These are phyloP conservation scores for Aspergillus conjunctus DNA, from an alignment of 495 filamentous ascomycete genomes.

Conservation along the genomic window DNA sequence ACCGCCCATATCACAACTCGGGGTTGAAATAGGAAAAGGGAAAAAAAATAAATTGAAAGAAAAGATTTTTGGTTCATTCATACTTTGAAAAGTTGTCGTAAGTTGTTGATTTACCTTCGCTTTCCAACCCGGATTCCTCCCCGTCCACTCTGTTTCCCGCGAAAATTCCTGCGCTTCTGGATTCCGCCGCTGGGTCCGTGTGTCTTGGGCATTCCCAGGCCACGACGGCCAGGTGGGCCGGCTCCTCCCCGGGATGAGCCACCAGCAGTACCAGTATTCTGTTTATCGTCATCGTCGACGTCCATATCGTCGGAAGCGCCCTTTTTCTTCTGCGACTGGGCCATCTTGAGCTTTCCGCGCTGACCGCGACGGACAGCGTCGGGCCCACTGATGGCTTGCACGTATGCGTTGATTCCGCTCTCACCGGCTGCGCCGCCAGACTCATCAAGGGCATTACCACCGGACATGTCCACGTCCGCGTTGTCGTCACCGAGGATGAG, in stretches of 20 bases:
- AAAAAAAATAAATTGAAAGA: background rate
- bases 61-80: conserved; percentile 19
- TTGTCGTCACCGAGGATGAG: conserved; percentile 70
- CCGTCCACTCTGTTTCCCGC: conserved; percentile 16
- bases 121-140: conserved; percentile 33
- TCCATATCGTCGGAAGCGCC: conserved; percentile 64
- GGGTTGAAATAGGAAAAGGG: background rate
- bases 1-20: background rate
- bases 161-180: conserved; percentile 36
- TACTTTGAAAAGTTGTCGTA: background rate
- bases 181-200: conserved; percentile 44
- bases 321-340: conserved; percentile 60
- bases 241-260: conserved; percentile 21
- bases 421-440: conserved; percentile 43
- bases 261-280: conserved; percentile 14
- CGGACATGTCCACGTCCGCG: conserved; percentile 62
- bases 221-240: conserved; percentile 38
- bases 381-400: conserved; percentile 82
- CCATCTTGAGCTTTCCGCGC: conserved; percentile 86
- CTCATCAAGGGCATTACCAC: conserved; percentile 43
- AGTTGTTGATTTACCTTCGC: conserved; percentile 14
- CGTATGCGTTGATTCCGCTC: conserved; percentile 82
- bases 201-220: conserved; percentile 50
- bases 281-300: conserved; percentile 55
- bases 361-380: conserved; percentile 81